These are phyloP conservation scores for Penicillium digitatum DNA, from an alignment of 2,329 filamentous ascomycete species.

Conservation along the genomic window DNA sequence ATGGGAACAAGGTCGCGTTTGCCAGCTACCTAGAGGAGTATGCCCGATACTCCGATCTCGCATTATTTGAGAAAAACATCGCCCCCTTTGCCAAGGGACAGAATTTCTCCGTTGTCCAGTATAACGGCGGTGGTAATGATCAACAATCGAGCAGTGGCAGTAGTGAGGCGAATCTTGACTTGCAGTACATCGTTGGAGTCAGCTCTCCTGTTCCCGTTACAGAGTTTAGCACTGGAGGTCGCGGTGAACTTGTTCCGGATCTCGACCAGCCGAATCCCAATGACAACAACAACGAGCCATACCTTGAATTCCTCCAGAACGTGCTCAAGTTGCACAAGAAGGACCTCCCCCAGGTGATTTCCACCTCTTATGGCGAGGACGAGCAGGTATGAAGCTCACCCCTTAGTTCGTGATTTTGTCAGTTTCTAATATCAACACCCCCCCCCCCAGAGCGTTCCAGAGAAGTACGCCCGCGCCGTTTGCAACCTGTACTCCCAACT, in stretches of 20 bases:
- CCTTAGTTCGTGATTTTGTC: neutral
- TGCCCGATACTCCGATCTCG: slow-evolving; percentile 47
- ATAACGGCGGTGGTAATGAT: slow-evolving; percentile 41
- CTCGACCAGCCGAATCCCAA: slow-evolving; percentile 43
- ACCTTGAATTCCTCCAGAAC: slow-evolving; percentile 35
- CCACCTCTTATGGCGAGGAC: slow-evolving; percentile 42
- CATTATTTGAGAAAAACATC: slow-evolving; percentile 38
- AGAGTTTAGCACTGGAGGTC: slow-evolving; percentile 49
- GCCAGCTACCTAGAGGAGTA: slow-evolving; percentile 49
- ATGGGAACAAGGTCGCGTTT: slow-evolving; percentile 44
- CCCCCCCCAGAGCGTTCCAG: slow-evolving; percentile 32
- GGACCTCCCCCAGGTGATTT: slow-evolving; percentile 38
- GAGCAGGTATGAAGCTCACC: slow-evolving; percentile 31
- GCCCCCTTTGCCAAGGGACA: slow-evolving; percentile 41
- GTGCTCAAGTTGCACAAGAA: slow-evolving; percentile 29
- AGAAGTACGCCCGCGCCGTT: slow-evolving; percentile 36
- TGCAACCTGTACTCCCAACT: slow-evolving; percentile 49
- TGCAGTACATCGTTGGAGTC: slow-evolving; percentile 48
- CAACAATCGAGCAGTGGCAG: slow-evolving; percentile 39
- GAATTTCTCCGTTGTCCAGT: slow-evolving; percentile 45
- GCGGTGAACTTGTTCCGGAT: slow-evolving; percentile 46
- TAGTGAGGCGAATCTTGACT: slow-evolving; percentile 50
- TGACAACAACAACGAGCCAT: slow-evolving; percentile 48
- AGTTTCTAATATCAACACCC: neutral
- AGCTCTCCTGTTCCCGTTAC: slow-evolving; percentile 44